Base-by-base conservation (phyloP, 495 filamentous ascomycete species). In the Penicillium cataractarum region DNA sequence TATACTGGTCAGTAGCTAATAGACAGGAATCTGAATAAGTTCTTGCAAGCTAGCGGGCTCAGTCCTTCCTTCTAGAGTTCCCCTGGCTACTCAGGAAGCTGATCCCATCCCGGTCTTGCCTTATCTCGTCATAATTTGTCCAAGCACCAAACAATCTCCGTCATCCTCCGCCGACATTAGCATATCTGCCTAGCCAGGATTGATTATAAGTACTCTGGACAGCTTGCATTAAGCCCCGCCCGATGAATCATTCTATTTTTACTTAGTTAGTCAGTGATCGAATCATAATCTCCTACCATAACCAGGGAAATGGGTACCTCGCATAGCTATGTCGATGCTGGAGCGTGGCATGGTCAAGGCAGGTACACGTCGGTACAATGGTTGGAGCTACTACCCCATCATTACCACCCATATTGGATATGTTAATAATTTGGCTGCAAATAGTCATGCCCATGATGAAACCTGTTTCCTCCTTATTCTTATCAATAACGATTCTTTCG, bases 121-220 rank as follows among this genome's bases (percentile, higher is more conserved):
- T 44, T 44, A 56, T 44, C 54, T 54, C 31, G 54, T 39, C 33
- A 56, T 52, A 32, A 21, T 29, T 27, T 12, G 29, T 17, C 8
- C 15, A 0, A 52, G 29, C 49, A 52, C 49, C 27, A 8, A 15
- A 13, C 6, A 4, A 37, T 24, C 33, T 56, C 37, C 54, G 31
- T 44, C 33, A 56, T 40, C 51, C 31, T 40, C 51, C 51, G 27
- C 51, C 29, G 8, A 24, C 13, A 33, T 35, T 35, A 32, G 29
- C 51, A 54, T 46, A 19, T 24, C 19, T 33, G 21, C 32, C 51
- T 54, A 35, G 29, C 51, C 51, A 54, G 17, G 31, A 13, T 26
- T 7, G 17, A 27, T 35, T 31, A 33, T 32, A 54, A 54, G 46
- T 50, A 50, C 46, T 22, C 19, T 4, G 19, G 21, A 46, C 42